Evolutionary conservation across 306 rosid genomes (phyloP).

Genomic region (Medicago arabica): DNA sequence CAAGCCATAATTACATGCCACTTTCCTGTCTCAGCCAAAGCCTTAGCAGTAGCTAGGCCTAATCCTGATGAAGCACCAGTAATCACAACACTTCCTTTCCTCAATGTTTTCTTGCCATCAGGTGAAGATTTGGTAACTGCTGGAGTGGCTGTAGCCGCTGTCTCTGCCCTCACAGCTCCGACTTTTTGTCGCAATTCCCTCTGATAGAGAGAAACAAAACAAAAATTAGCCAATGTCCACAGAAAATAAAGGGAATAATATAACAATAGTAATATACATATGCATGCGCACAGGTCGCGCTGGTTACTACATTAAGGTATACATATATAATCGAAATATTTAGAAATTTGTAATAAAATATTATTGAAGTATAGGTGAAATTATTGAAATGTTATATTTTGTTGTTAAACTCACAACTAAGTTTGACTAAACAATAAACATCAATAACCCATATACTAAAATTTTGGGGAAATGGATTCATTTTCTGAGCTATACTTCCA

Average conservation of each 20-base stretch:
- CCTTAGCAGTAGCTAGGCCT: slow-evolving; percentile 95
- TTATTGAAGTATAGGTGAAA: too few species aligned
- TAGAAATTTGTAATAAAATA: too few species aligned
- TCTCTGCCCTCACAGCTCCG: slow-evolving; percentile 73
- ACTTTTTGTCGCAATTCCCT: slow-evolving; percentile 57
- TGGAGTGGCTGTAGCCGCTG: slow-evolving; percentile 66
- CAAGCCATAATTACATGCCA: slow-evolving; percentile 99
- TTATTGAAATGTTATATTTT: background rate
- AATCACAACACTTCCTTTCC: slow-evolving; percentile 84
- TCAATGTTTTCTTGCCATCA: slow-evolving; percentile 90
- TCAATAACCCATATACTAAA: slow-evolving; percentile 1
- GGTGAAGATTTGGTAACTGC: slow-evolving; percentile 59
- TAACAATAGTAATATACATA: too few species aligned
- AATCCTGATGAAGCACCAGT: slow-evolving; percentile 99
- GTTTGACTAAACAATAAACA: slow-evolving; percentile 16
- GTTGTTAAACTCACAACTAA: slow-evolving; percentile 3
- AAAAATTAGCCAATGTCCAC: slow-evolving; percentile 22
- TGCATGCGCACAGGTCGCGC: too few species aligned
- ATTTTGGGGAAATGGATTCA: background rate
- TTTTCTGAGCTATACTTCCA: background rate
- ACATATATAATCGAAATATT: too few species aligned
- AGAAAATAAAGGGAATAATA: background rate
- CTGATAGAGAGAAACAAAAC: slow-evolving; percentile 34
- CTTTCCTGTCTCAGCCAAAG: slow-evolving; percentile 93
- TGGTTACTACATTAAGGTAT: too few species aligned